Evolutionary conservation across 768 basidiomycete species (phyloP).

Genomic region (Asterophora lycoperdoides): DNA sequence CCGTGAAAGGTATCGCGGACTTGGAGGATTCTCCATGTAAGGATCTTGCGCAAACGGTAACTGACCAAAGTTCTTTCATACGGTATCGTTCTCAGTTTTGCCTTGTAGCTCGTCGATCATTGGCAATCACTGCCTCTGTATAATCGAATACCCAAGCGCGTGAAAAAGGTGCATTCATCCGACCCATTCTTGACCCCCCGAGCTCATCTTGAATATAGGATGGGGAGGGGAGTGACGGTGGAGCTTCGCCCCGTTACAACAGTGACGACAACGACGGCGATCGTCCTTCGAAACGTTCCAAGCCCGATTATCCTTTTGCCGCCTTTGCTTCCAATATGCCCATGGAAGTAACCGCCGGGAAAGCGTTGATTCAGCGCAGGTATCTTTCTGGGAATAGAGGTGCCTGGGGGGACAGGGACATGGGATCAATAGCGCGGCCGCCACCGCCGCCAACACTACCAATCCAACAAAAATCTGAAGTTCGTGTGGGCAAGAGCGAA

Average conservation of each 20-base stretch:
- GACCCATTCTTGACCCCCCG: not conserved
- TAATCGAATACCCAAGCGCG: constrained; percentile 83
- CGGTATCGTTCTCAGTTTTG: not conserved
- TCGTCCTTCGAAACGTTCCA: constrained; percentile 9
- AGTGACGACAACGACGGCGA: constrained; percentile 1
- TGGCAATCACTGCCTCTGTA: constrained; percentile 78
- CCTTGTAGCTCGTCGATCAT: constrained; percentile 61
- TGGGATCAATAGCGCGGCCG: not conserved
- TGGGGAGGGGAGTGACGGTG: constrained; percentile 18
- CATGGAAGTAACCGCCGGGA: too few species aligned
- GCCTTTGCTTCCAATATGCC: too few species aligned
- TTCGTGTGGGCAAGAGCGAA: not conserved
- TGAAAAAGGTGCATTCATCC: constrained; percentile 24
- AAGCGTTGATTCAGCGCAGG: too few species aligned
- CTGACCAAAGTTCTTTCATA: constrained; percentile 11
- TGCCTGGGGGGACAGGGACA: too few species aligned
- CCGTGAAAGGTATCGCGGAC: constrained; percentile 51
- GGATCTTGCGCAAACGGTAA: constrained; percentile 59
- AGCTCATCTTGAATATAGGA: not conserved
- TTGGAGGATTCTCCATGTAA: constrained; percentile 56
- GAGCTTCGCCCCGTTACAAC: not conserved
- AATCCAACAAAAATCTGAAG: not conserved
- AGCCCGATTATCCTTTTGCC: not conserved
- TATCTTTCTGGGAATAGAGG: too few species aligned
- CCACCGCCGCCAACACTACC: not conserved